Evolutionary conservation across 202 grass and related monocot genomes (phyloP).

Genomic region (Eragrostis tef): DNA sequence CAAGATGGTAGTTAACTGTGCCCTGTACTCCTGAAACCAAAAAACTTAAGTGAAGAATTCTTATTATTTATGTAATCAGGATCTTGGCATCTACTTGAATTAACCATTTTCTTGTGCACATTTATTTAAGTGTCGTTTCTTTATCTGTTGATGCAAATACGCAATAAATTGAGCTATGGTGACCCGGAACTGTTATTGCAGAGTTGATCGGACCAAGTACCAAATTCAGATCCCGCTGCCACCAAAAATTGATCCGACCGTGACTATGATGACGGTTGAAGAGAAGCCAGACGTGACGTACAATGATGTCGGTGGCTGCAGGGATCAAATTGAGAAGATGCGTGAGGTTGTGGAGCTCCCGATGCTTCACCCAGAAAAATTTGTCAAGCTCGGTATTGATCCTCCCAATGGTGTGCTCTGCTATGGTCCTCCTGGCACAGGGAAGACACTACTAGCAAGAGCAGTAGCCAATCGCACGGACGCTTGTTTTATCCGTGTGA

Average conservation of each 20-base stretch:
- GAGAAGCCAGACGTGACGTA: conserved; percentile 97
- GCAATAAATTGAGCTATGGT: too few species aligned
- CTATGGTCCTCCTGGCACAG: conserved; percentile 93
- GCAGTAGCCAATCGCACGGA: conserved; percentile 92
- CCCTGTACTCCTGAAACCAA: too few species aligned
- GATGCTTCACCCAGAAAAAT: conserved; percentile 99
- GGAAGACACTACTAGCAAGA: conserved; percentile 92
- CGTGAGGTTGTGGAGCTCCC: conserved; percentile 96
- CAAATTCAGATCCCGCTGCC: conserved; percentile 94
- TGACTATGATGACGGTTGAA: conserved; percentile 96
- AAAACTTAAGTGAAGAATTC: too few species aligned
- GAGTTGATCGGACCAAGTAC: conserved; percentile 93
- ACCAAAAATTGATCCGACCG: conserved; percentile 92
- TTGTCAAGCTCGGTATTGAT: conserved; percentile 95
- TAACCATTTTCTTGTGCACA: too few species aligned
- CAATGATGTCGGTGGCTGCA: conserved; percentile 94
- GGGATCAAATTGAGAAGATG: conserved; percentile 97
- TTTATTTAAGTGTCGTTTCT: too few species aligned
- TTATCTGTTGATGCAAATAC: not conserved
- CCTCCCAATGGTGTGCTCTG: conserved; percentile 91
- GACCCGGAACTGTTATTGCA: conserved; percentile 30
- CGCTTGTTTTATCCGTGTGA: conserved; percentile 94
- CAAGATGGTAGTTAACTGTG: too few species aligned
- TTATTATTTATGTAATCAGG: too few species aligned
- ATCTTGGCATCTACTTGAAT: too few species aligned